These are phyloP conservation scores for Malus asiatica DNA, from an alignment of 306 rosid species.

Conservation along the genomic window DNA sequence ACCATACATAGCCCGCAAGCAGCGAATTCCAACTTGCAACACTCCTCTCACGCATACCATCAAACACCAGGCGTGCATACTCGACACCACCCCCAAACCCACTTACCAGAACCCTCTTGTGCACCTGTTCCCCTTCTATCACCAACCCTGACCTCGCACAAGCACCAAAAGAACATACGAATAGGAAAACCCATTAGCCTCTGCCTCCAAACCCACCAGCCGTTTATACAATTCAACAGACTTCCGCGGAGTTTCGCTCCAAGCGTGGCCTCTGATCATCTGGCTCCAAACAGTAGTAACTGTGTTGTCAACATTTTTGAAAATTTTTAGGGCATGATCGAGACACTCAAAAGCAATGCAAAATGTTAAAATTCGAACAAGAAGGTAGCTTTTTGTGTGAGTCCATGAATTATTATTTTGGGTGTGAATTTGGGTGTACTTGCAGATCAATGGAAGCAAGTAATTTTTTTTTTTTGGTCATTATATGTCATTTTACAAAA, in stretches of 20 bases:
- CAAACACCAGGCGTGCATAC: no score
- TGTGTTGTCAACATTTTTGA: conserved; percentile 30
- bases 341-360: conserved; percentile 32
- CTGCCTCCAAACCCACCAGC: not conserved
- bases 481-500: not conserved
- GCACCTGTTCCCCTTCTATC: conserved; percentile 63
- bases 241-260: not conserved
- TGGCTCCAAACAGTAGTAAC: conserved; percentile 53
- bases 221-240: conserved; percentile 29
- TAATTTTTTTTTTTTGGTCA: no score
- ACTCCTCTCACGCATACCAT: no score
- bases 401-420: no score
- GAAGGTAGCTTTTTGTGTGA: no score
- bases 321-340: conserved; percentile 25
- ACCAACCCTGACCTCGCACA: conserved; percentile 21
- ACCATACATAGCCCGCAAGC: conserved; percentile 46
- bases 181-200: conserved; percentile 54
- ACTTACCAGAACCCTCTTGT: conserved; percentile 12
- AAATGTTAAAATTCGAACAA: conserved; percentile 32
- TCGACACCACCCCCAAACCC: no score
- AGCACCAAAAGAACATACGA: conserved; percentile 55
- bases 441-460: no score
- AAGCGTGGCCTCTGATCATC: conserved; percentile 33
- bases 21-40: conserved; percentile 4
- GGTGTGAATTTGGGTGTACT: no score